Evolutionary conservation across 208 protist species (phyloP).

Genomic region (Leishmania major): DNA sequence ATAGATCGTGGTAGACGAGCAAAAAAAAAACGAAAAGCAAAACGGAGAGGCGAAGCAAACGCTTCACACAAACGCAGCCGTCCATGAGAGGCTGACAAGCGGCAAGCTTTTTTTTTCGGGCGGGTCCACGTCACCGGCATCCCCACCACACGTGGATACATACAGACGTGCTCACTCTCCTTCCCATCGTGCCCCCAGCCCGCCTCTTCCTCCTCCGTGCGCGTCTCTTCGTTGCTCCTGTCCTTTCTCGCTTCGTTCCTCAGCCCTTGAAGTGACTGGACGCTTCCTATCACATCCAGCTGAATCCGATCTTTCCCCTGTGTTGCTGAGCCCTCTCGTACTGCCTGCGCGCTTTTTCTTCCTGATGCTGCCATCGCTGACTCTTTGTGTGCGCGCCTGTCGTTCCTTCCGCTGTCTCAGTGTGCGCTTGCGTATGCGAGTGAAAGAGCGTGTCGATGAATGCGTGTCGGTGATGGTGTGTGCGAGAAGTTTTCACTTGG

Average conservation of each 20-base stretch:
- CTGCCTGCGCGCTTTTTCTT: background rate
- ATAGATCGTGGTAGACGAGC: background rate
- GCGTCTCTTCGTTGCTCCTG: background rate
- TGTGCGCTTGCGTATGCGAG: background rate
- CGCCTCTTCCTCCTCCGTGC: background rate
- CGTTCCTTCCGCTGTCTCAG: background rate
- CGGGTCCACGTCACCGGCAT: background rate
- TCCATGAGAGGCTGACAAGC: background rate
- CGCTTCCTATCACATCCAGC: background rate
- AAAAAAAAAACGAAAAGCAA: background rate
- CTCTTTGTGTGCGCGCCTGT: background rate
- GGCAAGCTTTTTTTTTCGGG: too few relatives aligned
- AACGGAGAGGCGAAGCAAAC: background rate
- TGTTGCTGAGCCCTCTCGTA: background rate
- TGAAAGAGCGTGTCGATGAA: background rate
- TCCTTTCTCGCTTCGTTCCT: background rate
- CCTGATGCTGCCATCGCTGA: background rate
- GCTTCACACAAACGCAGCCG: background rate
- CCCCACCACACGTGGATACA: background rate
- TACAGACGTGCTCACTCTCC: background rate
- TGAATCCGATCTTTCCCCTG: background rate
- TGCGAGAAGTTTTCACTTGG: background rate
- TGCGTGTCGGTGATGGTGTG: background rate
- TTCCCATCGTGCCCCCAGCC: background rate
- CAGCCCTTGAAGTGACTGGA: background rate